Percentiles rank a stretch among this genome's conserved stretches.
Conservation (phyloP, 208 protist species). For the Trypanosoma melophagium region DNA sequence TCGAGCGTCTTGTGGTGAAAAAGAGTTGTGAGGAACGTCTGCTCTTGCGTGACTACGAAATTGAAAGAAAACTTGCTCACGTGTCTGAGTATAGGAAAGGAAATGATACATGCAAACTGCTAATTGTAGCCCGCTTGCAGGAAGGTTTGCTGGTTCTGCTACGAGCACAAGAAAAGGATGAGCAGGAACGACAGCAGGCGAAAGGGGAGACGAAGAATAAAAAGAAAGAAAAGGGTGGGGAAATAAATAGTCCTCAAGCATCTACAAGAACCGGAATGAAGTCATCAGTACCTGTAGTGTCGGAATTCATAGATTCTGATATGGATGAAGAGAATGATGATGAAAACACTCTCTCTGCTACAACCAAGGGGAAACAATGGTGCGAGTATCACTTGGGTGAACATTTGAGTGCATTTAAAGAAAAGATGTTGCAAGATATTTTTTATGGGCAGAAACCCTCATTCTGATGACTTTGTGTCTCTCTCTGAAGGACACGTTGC, state of each 20-base stretch:
- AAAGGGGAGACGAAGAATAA: background rate
- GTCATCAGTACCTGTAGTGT: background rate
- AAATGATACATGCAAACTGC: slow-evolving; percentile 4
- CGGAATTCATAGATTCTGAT: background rate
- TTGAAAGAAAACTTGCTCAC: slow-evolving; percentile 5
- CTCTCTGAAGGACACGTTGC: background rate
- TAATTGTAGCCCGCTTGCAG: slow-evolving; percentile 11
- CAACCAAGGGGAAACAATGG: slow-evolving; percentile 9
- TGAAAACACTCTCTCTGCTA: background rate
- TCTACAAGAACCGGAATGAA: background rate
- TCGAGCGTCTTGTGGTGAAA: slow-evolving; percentile 3
- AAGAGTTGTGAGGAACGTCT: slow-evolving; percentile 7
- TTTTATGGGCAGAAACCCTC: background rate
- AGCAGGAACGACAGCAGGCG: background rate
- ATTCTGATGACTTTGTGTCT: background rate
- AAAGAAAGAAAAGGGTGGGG: background rate
- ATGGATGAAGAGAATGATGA: slow-evolving; percentile 1
- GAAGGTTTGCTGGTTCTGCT: slow-evolving; percentile 9
- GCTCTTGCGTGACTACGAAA: slow-evolving; percentile 1
- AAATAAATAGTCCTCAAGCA: background rate
- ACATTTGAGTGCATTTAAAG: slow-evolving; percentile 14
- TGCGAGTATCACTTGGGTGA: slow-evolving; percentile 15
- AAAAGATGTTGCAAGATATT: slow-evolving; percentile 9
- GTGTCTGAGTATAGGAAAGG: background rate
- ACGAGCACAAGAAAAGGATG: slow-evolving; percentile 12